Conservation (phyloP, 805 yeast species). For the Komagataella phaffii region DNA sequence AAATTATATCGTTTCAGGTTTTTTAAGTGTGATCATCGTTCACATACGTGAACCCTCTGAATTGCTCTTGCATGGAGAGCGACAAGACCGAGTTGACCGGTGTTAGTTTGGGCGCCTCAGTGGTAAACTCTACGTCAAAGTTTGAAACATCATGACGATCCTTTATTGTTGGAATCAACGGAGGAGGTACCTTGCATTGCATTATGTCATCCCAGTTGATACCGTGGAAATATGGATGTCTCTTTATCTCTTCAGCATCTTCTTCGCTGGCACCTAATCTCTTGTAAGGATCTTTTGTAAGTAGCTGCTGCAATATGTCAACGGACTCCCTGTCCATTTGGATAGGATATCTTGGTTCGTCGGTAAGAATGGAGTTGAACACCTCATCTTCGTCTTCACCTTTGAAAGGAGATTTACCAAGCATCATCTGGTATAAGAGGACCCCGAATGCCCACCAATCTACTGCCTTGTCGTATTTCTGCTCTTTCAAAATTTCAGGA, state of each 20-base stretch:
- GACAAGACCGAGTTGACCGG: constrained; percentile 86
- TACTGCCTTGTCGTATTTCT: constrained; percentile 84
- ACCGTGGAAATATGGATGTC: constrained; percentile 84
- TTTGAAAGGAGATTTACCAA: constrained; percentile 93
- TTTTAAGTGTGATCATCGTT: constrained; percentile 34
- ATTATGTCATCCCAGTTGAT: constrained; percentile 83
- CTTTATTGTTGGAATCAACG: constrained; percentile 77
- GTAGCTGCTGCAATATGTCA: constrained; percentile 77
- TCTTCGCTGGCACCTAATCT: constrained; percentile 80
- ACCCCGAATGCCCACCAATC: constrained; percentile 99
- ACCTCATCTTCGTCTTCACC: constrained; percentile 87
- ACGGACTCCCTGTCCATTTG: constrained; percentile 97
- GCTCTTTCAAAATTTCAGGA: constrained; percentile 91
- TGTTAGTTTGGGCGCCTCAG: constrained; percentile 87
- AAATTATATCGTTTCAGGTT: not conserved
- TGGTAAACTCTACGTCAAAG: constrained; percentile 90
- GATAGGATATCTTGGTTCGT: constrained; percentile 93
- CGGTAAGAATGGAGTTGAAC: constrained; percentile 89
- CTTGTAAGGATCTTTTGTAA: constrained; percentile 75
- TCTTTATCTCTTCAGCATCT: constrained; percentile 92
- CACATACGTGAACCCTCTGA: constrained; percentile 91
- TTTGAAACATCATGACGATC: constrained; percentile 86
- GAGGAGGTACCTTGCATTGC: constrained; percentile 63
- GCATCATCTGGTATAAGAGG: constrained; percentile 85
- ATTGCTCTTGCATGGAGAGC: constrained; percentile 85